Base-by-base conservation (phyloP, 2,329 filamentous ascomycete genomes). In the Aspergillus sp. region DNA sequence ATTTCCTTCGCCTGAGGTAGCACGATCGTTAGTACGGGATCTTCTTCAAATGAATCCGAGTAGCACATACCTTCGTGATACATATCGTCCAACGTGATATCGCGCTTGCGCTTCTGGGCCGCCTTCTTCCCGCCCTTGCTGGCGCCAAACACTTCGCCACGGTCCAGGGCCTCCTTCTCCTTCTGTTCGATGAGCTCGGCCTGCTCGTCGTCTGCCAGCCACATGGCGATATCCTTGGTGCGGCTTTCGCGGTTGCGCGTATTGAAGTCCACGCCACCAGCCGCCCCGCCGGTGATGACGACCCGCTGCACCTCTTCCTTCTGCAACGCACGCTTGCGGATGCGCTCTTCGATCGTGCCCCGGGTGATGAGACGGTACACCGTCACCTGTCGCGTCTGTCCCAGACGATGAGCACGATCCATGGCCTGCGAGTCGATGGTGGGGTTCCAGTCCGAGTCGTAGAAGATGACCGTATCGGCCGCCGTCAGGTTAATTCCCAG, bases 221-320 rank as follows among this genome's bases (percentile, higher is more conserved):
- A 97, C 88, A 97, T 88, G 43, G 94, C 94, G 73, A 97, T 97
- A 67, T 99, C 94, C 75, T 96, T 95, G 69, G 95, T 97, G 58
- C 92, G 86, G 74, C 95, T 97, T 77, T 97, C 93, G 56, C 87
- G 87, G 58, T 87, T 84, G 49, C 94, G 87, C 47, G 93, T 94
- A 71, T 96, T 97, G 80, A 99, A 97, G 78, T 97, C 94, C 57
- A 97, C 93, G 57, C 89, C 89, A 51, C 88, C 88, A 59, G 83
- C 82, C 38, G 85, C 82, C 53, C 92, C 91, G 62, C 93, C 94
- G 46, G 89, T 89, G 66, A 97, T 97, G 69, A 97, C 93, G 21
- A 97, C 93, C 50, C 94, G 91, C 73, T 97, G 93, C 59, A 99
- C 94, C 71, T 99, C 94, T 76, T 99, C 94, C 77, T 99, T 99